Evolutionary conservation across 2,329 filamentous ascomycete species (phyloP).

Genomic region (Neoscytalidium dimidiatum): DNA sequence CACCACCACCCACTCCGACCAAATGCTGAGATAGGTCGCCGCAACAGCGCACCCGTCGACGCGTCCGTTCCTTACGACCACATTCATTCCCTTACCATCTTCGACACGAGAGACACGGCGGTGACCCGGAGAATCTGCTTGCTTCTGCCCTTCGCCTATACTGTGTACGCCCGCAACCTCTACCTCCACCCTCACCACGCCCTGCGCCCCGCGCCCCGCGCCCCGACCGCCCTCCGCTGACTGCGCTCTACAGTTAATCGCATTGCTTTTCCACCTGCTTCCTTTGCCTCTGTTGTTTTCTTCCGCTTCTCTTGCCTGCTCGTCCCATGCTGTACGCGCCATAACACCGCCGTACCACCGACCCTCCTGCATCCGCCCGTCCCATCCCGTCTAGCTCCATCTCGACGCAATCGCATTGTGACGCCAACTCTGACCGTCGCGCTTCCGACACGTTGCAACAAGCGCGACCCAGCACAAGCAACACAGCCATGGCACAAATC

Average conservation of each 20-base stretch:
- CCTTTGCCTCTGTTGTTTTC: constrained; percentile 10
- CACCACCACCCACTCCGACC: constrained; percentile 12
- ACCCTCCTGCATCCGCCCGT: constrained; percentile 15
- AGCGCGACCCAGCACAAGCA: constrained; percentile 1
- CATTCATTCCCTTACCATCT: constrained; percentile 14
- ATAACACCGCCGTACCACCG: constrained; percentile 13
- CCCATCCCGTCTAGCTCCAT: not conserved
- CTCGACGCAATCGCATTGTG: constrained; percentile 12
- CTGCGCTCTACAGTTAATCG: constrained; percentile 19
- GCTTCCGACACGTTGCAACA: constrained; percentile 12
- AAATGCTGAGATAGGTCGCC: constrained; percentile 18
- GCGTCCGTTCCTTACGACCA: constrained; percentile 21
- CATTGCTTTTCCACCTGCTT: constrained; percentile 10
- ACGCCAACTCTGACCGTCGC: constrained; percentile 1
- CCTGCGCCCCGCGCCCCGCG: too few relatives aligned
- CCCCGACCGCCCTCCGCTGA: not conserved
- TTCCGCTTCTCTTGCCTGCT: constrained; percentile 1
- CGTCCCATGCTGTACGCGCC: constrained; percentile 12
- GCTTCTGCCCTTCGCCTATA: constrained; percentile 17
- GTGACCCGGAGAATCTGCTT: constrained; percentile 18
- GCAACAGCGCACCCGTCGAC: constrained; percentile 15
- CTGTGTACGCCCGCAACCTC: constrained; percentile 13
- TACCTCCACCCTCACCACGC: too few relatives aligned
- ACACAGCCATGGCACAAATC: constrained; percentile 37
- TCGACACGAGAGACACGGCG: constrained; percentile 16